phyloP scores from a whole-genome alignment of 352 stramenopile genomes.

The Phytophthora uliginosa region DNA sequence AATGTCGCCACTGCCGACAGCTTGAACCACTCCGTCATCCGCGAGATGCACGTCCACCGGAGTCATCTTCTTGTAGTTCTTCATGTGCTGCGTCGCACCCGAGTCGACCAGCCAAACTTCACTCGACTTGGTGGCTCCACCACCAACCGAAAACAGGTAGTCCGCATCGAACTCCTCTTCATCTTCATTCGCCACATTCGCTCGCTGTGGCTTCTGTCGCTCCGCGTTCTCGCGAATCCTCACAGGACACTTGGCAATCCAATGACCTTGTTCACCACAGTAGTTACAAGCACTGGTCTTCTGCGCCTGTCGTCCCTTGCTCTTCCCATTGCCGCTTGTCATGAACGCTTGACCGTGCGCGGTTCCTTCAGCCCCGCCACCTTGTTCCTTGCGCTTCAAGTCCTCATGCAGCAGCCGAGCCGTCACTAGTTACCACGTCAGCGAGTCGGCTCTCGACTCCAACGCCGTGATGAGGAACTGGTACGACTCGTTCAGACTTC shows the following conservation, averaged over 20 bases:
- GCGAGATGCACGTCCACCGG: constrained; percentile 26
- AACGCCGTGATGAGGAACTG: constrained; percentile 41
- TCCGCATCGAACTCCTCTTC: constrained; percentile 6
- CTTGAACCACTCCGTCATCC: constrained; percentile 28
- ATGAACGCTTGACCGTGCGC: constrained; percentile 13
- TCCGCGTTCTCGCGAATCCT: background rate
- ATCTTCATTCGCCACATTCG: constrained; percentile 5
- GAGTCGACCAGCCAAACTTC: constrained; percentile 34
- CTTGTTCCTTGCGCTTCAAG: constrained; percentile 24
- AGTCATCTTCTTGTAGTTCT: constrained; percentile 30
- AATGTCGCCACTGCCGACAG: constrained; percentile 23
- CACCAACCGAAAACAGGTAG: constrained; percentile 22
- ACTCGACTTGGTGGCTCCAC: constrained; percentile 10
- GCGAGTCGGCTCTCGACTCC: constrained; percentile 21
- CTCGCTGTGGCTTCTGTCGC: background rate
- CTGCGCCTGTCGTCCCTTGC: background rate
- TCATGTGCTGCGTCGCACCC: constrained; percentile 39
- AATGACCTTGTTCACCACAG: constrained; percentile 9
- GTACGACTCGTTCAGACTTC: constrained; percentile 31
- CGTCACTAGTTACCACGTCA: constrained; percentile 24
- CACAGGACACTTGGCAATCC: constrained; percentile 7
- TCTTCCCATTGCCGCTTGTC: constrained; percentile 6
- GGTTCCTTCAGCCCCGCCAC: constrained; percentile 7
- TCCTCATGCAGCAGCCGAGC: constrained; percentile 11
- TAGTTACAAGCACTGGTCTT: constrained; percentile 13